Evolutionary conservation across 441 rosid species (phyloP).

Genomic region (Erodium moschatum): DNA sequence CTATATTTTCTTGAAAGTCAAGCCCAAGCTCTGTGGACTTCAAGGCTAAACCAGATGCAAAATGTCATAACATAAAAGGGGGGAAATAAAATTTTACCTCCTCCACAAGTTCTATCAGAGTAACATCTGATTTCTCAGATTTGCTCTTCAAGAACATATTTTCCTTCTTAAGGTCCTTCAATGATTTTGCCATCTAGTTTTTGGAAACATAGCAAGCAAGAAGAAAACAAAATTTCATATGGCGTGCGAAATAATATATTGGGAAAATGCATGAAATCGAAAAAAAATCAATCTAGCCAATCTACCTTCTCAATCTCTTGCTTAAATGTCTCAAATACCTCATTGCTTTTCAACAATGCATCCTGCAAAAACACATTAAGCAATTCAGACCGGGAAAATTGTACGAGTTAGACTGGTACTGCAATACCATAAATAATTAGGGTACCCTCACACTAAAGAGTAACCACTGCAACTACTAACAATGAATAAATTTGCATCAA

Average conservation of each 20-base stretch:
- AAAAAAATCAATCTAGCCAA: constrained; percentile 9
- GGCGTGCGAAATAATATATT: not conserved
- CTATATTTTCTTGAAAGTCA: not conserved
- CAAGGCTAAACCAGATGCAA: not conserved
- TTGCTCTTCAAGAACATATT: constrained; percentile 75
- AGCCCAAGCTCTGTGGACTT: not conserved
- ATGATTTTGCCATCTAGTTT: constrained; percentile 69
- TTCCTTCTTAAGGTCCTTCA: constrained; percentile 80
- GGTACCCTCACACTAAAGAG: not conserved
- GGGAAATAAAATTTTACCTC: constrained; percentile 42
- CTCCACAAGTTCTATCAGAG: constrained; percentile 72
- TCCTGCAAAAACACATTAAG: constrained; percentile 43
- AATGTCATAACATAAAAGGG: too few relatives aligned
- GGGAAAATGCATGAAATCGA: not conserved
- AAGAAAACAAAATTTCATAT: not conserved
- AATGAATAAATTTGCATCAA: not conserved
- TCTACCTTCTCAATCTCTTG: constrained; percentile 82
- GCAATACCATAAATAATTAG: not conserved
- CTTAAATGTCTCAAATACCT: constrained; percentile 85
- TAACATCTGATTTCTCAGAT: constrained; percentile 64
- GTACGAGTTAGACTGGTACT: not conserved
- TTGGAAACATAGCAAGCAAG: not conserved
- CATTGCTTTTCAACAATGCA: constrained; percentile 76
- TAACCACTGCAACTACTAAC: not conserved
- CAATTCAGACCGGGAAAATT: constrained; percentile 10